These are phyloP conservation scores for Schizosaccharomyces pombe DNA, from an alignment of 805 yeast genomes.

Conservation along the genomic window DNA sequence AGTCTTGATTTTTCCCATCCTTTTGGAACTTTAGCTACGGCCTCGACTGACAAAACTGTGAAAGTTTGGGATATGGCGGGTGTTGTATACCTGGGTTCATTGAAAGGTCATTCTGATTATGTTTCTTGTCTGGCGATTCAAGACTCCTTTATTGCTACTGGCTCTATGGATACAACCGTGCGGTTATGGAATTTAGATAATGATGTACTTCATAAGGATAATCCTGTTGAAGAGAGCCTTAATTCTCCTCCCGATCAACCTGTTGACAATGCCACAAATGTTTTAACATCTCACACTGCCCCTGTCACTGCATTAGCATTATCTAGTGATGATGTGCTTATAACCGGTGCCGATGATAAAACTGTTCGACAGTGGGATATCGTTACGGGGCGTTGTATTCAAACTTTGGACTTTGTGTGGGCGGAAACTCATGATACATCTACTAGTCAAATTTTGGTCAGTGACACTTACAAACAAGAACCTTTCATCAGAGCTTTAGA, in stretches of 20 bases:
- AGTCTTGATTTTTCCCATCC: slow-evolving; percentile 50
- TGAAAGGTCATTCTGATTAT: slow-evolving; percentile 38
- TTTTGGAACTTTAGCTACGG: slow-evolving; percentile 50
- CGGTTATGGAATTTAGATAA: slow-evolving; percentile 34
- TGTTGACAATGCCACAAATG: slow-evolving; percentile 19
- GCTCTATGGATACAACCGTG: slow-evolving; percentile 39
- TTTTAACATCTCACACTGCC: slow-evolving; percentile 42
- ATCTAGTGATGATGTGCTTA: slow-evolving; percentile 25
- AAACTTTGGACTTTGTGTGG: slow-evolving; percentile 47
- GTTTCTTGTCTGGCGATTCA: slow-evolving; percentile 39
- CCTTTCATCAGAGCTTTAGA: slow-evolving; percentile 42
- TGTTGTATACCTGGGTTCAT: slow-evolving; percentile 25
- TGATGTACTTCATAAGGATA: slow-evolving; percentile 4
- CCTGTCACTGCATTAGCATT: slow-evolving; percentile 40
- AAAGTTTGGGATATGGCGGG: slow-evolving; percentile 63
- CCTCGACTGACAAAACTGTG: slow-evolving; percentile 44
- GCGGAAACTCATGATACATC: slow-evolving; percentile 20
- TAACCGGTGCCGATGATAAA: slow-evolving; percentile 47
- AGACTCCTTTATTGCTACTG: slow-evolving; percentile 26
- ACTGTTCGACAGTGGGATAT: slow-evolving; percentile 62
- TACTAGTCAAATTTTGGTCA: not conserved
- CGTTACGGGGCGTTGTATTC: slow-evolving; percentile 38
- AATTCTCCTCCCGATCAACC: not conserved
- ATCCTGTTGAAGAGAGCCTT: slow-evolving; percentile 7
- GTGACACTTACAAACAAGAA: not conserved